A percentile compares a stretch with the other conserved stretches of the same genome.
phyloP scores from a whole-genome alignment of 2,329 filamentous ascomycete species.

The Cadophora malorum region DNA sequence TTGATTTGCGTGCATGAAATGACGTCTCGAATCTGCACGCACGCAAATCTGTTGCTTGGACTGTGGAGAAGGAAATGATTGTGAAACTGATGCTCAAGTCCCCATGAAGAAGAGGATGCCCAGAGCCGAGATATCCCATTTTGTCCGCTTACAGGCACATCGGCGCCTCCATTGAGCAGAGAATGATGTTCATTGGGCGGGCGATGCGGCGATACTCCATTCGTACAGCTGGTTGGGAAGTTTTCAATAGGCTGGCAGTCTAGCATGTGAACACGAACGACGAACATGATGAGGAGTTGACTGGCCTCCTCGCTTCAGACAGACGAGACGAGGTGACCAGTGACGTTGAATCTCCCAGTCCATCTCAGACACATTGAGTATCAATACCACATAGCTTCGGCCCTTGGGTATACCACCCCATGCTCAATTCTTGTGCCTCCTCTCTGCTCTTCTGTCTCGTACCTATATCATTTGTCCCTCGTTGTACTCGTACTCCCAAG shows the following conservation, averaged over 20 bases:
- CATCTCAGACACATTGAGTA: conserved; percentile 11
- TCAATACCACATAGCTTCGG: conserved; percentile 11
- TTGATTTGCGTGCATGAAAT: background rate
- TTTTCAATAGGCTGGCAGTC: conserved; percentile 9
- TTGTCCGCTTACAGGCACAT: conserved; percentile 4
- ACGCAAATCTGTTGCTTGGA: conserved; percentile 17
- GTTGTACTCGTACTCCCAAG: conserved; percentile 12
- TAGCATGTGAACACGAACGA: conserved; percentile 16
- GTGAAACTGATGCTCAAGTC: background rate
- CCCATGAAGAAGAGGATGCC: background rate
- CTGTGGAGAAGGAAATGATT: conserved; percentile 4
- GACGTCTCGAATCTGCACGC: conserved; percentile 17
- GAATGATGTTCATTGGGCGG: background rate
- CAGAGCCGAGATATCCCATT: background rate
- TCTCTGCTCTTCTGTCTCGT: no score
- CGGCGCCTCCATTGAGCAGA: background rate
- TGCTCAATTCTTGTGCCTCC: background rate
- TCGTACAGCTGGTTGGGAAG: conserved; percentile 8
- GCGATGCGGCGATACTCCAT: background rate
- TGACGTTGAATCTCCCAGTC: conserved; percentile 12
- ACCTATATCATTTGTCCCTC: background rate
- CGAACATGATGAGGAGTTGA: background rate
- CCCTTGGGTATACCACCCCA: background rate
- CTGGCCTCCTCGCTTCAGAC: background rate
- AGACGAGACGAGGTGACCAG: conserved; percentile 10